Evolutionary conservation across 2,329 filamentous ascomycete species (phyloP), one percentile per base, ranked within the genome.

Genomic region (Lecanicillium sp.): DNA sequence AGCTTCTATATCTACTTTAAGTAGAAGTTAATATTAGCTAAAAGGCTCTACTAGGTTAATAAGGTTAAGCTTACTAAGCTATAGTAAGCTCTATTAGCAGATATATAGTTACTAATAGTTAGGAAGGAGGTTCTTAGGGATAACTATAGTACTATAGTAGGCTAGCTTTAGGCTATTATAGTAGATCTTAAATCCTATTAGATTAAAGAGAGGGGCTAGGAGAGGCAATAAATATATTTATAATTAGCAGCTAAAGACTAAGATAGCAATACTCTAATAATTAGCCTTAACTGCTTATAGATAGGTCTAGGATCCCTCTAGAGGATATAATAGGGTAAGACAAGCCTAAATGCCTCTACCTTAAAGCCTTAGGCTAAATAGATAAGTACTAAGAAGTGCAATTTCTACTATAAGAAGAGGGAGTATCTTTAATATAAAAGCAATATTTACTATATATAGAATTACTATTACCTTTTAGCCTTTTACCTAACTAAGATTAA

Each of bases 1-100:
- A 10, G 6, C 13, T 34, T 34, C 13, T 34, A 34, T 34, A 34
- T 34, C 19, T 34, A 34, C 18, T 34, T 34, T 34, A 34, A 34
- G 20, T 34, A 34, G 13, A 22, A 19, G 6, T 22, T 34, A 20
- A 22, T 22, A 5, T 14, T 34, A 7, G n/a, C 13, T 4, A 15
- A 18, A 4, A 18, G 17, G 4, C n/a, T 34, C 18, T 4, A 10
- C 13, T 34, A 34, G 18, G 13, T 34, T 13, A 10, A 34, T 34
- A 34, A 34, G 13, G 20, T 34, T 34, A 34, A 34, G 6, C 13
- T 34, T 34, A 34, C 14, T 13, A 34, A 34, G 20, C n/a, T 34
- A 6, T 20, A 15, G 9, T 22, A 6, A 13, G 18, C 18, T 20
- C n/a, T 22, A n/a, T 22, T 18, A 28, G 5, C 13, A 38, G 19